A percentile compares a stretch with the other conserved stretches of the same genome.
Conservation (phyloP, 2,329 filamentous ascomycete species). For the Pseudonectria foliicola region DNA sequence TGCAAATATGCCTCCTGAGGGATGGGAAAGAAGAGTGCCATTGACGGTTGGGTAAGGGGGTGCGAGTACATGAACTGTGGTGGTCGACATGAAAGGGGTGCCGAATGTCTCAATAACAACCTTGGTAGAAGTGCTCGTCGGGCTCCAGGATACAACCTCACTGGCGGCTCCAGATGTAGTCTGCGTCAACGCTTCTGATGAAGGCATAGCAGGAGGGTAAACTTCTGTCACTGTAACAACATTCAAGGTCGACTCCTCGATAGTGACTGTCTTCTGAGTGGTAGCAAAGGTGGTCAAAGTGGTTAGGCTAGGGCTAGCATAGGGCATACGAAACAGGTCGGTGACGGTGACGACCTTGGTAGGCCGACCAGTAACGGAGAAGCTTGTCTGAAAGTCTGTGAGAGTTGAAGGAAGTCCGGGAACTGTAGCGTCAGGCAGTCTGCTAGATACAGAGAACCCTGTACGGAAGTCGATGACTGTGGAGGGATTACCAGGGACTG, state of each 20-base stretch:
- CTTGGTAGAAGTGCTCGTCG: constrained; percentile 24
- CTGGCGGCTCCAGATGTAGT: constrained; percentile 12
- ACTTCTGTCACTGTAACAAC: constrained; percentile 20
- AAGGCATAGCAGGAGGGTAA: not conserved
- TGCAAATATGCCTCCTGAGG: constrained; percentile 20
- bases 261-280: constrained; percentile 19
- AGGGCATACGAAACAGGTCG: constrained; percentile 18
- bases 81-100: constrained; percentile 21
- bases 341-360: constrained; percentile 23
- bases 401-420: constrained; percentile 8
- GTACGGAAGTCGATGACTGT: constrained; percentile 22
- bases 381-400: not conserved
- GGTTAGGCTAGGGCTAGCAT: constrained; percentile 8
- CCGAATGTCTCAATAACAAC: constrained; percentile 26
- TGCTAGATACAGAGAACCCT: constrained; percentile 15
- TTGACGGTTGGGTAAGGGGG: constrained; percentile 25
- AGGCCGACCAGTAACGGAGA: not conserved
- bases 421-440: constrained; percentile 15
- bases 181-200: not conserved
- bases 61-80: constrained; percentile 24
- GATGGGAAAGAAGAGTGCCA: constrained; percentile 16
- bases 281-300: constrained; percentile 22
- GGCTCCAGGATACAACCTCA: constrained; percentile 13
- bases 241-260: constrained; percentile 12
- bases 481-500: constrained; percentile 17